Base-by-base conservation (phyloP, 2,329 filamentous ascomycete species). In the Fusarium secorum region DNA sequence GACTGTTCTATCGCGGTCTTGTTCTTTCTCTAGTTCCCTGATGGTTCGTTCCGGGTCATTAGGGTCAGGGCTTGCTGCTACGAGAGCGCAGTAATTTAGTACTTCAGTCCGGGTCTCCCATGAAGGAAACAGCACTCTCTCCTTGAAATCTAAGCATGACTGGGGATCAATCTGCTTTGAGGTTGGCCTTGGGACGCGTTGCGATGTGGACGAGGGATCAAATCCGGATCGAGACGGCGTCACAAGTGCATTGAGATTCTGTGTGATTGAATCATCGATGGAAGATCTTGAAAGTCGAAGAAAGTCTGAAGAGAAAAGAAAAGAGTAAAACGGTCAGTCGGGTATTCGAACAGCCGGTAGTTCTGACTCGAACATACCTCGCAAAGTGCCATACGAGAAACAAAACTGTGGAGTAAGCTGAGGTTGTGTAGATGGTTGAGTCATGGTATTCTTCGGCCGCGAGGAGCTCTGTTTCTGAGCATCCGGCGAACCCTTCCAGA, bases 261-360 rank as follows among this genome's bases (percentile, higher is more conserved):
- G 95, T 2, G 90, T 90, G 77, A 99, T 98, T 46, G 93, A 48
- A 81, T 99, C 96, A 82, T 99, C 96, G 77, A 98, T 91, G 51
- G 92, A 89, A 56, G 89, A 86, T 70, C 96, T 90, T 14, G 95
- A 98, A 72, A 96, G 81, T 41, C 94, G 92, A 26, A 99, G 87
- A 80, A 99, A 99, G 80, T 97, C 96, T 97, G 20, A 36, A 48
- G n/a, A 30, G 15, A 33, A 36, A 54, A 53, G 5, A 20, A 22
- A 28, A 28, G 42, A 20, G 18, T 45, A 45, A 66, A 49, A 48
- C 15, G 5, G 17, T 66, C 26, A 62, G 55, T 38, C 11, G 28
- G 41, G 14, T 13, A 48, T 30, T 26, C 18, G 20, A 32, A 44
- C n/a, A 41, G 28, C n/a, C 14, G 15, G 18, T 22, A 45, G 26